Evolutionary conservation across 1,284 basidiomycete genomes (phyloP).

Genomic region (Entoloma clypeatum): DNA sequence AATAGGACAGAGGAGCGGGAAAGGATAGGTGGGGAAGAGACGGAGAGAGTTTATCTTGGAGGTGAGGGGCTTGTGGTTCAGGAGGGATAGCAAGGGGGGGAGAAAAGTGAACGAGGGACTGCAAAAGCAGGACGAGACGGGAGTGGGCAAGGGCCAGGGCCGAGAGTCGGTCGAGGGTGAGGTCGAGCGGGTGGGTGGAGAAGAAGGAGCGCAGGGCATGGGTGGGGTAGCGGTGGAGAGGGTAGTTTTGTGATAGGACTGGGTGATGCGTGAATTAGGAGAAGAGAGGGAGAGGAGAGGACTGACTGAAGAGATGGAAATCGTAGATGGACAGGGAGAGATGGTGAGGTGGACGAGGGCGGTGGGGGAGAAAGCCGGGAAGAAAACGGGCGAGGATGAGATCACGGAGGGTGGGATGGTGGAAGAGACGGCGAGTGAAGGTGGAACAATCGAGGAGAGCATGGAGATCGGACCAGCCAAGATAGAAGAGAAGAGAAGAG

Average conservation of each 20-base stretch:
- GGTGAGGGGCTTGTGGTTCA: conserved; percentile 38
- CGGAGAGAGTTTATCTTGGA: conserved; percentile 24
- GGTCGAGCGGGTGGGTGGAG: conserved; percentile 29
- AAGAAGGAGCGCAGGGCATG: conserved; percentile 54
- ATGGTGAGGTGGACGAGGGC: conserved; percentile 37
- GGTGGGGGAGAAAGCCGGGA: conserved; percentile 46
- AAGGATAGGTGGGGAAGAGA: conserved; percentile 59
- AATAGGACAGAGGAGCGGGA: conserved; percentile 55
- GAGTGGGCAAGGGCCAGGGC: conserved; percentile 59
- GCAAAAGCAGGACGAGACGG: conserved; percentile 68
- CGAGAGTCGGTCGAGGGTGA: conserved; percentile 39
- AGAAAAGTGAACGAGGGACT: conserved; percentile 63
- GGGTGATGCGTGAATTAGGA: conserved; percentile 11
- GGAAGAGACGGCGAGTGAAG: conserved; percentile 43
- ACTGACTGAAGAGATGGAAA: conserved; percentile 60
- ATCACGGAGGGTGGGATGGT: conserved; percentile 39
- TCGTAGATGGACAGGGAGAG: conserved; percentile 54
- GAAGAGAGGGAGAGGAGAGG: conserved; percentile 14
- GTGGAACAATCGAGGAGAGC: conserved; percentile 49
- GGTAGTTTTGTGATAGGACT: conserved; percentile 62
- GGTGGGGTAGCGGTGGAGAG: conserved; percentile 53
- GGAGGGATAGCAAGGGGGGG: conserved; percentile 35
- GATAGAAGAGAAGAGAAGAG: conserved; percentile 36
- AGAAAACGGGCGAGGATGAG: conserved; percentile 56
- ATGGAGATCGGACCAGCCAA: conserved; percentile 53